Evolutionary conservation across 108 stramenopile genomes (phyloP), one percentile per base, ranked within the genome.

Genomic region (Fistulifera pelliculosa): DNA sequence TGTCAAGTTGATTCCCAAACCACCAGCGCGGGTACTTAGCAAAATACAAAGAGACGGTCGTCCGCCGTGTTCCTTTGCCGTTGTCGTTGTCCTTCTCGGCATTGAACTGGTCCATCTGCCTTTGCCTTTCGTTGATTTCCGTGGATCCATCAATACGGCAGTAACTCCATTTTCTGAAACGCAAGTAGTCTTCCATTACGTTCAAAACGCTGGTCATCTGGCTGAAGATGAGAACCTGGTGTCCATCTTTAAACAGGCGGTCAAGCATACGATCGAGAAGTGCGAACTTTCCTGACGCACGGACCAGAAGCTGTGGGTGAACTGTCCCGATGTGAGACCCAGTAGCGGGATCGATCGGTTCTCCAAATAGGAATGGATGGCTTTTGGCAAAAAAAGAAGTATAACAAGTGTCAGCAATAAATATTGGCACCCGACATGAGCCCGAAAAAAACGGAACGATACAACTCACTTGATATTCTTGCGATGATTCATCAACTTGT

Each of bases 201-300:
- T 95, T 93, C 26, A 99, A 77, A 14, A 98, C 71, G 35, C 73
- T 64, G 44, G 91, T 95, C 93, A 98, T 98, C 66, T 99, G 99
- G 57, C 93, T 93, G 68, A 99, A 99, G 60, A 99, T 95, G 24
- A 99, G 80, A 19, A 98, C 96, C 56, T 96, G 96, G 62, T 99
- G 96, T 51, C 92, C 94, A 61, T 97, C 94, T 39, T 62, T 68
- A 68, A 81, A 72, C 19, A 99, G 68, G 27, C 90, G 68, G 15
- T 90, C 74, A 45, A 99, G 64, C 79, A 99, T 94, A 39, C 97
- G 91, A 67, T 96, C 96, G 69, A 99, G 73, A 31, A 99, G 74
- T 6, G 94, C 87, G 60, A 98, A 88, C 69, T 99, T 99, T 8
- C 99, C 99, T 56, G 83, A 90, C 5, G 94, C 90, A n/a, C 83